Conservation (phyloP, 805 yeast genomes). For the Cyberlindnera maclurae region DNA sequence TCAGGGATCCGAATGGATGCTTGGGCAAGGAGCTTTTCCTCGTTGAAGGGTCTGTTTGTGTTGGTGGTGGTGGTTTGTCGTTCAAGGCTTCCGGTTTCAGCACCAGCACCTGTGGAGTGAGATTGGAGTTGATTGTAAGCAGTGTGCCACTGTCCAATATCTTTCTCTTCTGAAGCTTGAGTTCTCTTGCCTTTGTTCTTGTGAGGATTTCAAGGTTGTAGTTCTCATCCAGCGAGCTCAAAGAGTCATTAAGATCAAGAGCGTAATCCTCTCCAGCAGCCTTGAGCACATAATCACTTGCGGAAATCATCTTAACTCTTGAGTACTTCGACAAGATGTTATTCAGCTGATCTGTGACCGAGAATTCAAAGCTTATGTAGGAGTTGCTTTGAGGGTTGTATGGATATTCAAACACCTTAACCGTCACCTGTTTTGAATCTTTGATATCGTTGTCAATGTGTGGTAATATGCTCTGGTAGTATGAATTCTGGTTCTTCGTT, state of each 20-base stretch:
- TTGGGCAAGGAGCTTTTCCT: neutral
- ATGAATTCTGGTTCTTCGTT: slow-evolving; percentile 24
- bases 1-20: slow-evolving; percentile 21
- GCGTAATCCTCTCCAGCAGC: slow-evolving; percentile 25
- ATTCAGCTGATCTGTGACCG: slow-evolving; percentile 29
- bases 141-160: slow-evolving; percentile 18
- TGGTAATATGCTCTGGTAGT: slow-evolving; percentile 32
- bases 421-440: slow-evolving; percentile 23
- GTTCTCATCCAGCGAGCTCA: slow-evolving; percentile 35
- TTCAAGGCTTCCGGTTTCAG: slow-evolving; percentile 3
- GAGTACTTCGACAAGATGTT: slow-evolving; percentile 31
- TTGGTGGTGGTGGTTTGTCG: neutral
- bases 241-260: slow-evolving; percentile 32
- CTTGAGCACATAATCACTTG: slow-evolving; percentile 30
- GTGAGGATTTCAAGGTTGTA: slow-evolving; percentile 36
- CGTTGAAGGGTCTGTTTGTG: neutral
- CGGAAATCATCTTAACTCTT: slow-evolving; percentile 27
- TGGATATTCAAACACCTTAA: slow-evolving; percentile 30
- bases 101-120: slow-evolving; percentile 24
- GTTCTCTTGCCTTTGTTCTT: slow-evolving; percentile 32
- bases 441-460: slow-evolving; percentile 15
- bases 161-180: slow-evolving; percentile 26
- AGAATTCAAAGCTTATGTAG: slow-evolving; percentile 25
- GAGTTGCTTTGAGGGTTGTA: slow-evolving; percentile 22
- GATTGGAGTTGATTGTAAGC: slow-evolving; percentile 22